A percentile compares a stretch with the other conserved stretches of the same genome.
phyloP scores from a whole-genome alignment of 2,329 filamentous ascomycete species.

The Dichotomopilus funicola region DNA sequence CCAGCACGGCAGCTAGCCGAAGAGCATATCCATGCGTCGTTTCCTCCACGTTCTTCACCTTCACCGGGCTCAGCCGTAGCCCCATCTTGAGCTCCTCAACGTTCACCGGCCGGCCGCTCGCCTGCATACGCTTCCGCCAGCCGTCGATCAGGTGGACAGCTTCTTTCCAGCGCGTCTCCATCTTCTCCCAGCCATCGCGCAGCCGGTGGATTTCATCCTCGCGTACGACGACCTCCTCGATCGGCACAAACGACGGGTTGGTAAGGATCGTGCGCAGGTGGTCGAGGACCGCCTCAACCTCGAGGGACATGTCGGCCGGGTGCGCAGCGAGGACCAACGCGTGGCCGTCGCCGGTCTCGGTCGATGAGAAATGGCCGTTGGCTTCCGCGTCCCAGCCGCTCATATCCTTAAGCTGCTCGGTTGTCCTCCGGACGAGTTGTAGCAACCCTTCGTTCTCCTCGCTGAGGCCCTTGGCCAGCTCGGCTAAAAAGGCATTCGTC shows the following conservation, averaged over 20 bases:
- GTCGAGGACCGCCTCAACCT: conserved; percentile 71
- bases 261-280: conserved; percentile 80
- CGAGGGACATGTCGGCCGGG: conserved; percentile 61
- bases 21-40: conserved; percentile 36
- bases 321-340: conserved; percentile 32
- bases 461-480: conserved; percentile 73
- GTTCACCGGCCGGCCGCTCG: conserved; percentile 62
- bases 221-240: conserved; percentile 88
- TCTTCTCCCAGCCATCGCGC: conserved; percentile 82
- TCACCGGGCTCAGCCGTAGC: conserved; percentile 55
- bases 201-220: conserved; percentile 85
- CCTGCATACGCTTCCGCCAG: conserved; percentile 78
- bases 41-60: conserved; percentile 46
- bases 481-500: conserved; percentile 85
- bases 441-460: conserved; percentile 88
- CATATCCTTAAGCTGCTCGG: conserved; percentile 64
- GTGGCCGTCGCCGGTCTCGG: conserved; percentile 23
- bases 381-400: conserved; percentile 46
- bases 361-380: not conserved
- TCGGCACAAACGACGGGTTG: conserved; percentile 91
- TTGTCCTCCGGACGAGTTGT: conserved; percentile 61
- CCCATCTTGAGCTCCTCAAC: conserved; percentile 63
- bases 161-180: conserved; percentile 87
- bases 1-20: conserved; percentile 38
- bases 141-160: conserved; percentile 85